Base-by-base conservation (phyloP, 2,329 filamentous ascomycete species). In the Gaeumannomyces tritici region DNA sequence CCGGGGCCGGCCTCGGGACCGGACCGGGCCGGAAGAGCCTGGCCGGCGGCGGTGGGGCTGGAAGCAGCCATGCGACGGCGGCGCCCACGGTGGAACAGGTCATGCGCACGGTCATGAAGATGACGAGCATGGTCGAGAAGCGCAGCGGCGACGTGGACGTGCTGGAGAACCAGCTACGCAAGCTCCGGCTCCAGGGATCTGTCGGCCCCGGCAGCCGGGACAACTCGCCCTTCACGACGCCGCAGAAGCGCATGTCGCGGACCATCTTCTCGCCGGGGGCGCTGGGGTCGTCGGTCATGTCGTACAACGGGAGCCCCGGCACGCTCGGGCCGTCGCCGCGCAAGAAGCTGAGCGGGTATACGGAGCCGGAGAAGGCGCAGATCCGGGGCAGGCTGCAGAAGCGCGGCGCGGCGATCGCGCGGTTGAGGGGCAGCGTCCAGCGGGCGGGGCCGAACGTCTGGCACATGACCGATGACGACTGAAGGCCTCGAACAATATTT, bases 41-140 rank as follows among this genome's bases (percentile, higher is more conserved):
- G 18, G 27, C 26, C 6, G 60, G 54, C 26, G 60, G 29, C 13
- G 51, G 28, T 26, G 55, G 11, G 21, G 64, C n/a, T 18, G 59
- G 55, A 5, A 35, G 18, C 15, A 27, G 26, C 31, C 35, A 51
- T n/a, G 56, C 61, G 55, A 70, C 74, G 13, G 79, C 81, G 60
- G 83, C 88, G 5, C 95, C 95, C 0, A 97, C 93, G 0, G 90
- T 97, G 12, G 95, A 97, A 69, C 91, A 91, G 0, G 90, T 99
- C 26, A 88, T 93, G 67, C 90, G 90, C 64, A 99, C 95, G 1
- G 96, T 99, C 67, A 80, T 81, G 63, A 96, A 95, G 71, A 93
- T 99, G 89, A 97, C 93, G 42, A 84, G 80, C 64, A 93, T 97
- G 88, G 90, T 90, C 0, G 91, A 98, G 79, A 91, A 91, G 76